Conservation (phyloP, 2,329 filamentous ascomycete species). For the Monosporascus sp. region DNA sequence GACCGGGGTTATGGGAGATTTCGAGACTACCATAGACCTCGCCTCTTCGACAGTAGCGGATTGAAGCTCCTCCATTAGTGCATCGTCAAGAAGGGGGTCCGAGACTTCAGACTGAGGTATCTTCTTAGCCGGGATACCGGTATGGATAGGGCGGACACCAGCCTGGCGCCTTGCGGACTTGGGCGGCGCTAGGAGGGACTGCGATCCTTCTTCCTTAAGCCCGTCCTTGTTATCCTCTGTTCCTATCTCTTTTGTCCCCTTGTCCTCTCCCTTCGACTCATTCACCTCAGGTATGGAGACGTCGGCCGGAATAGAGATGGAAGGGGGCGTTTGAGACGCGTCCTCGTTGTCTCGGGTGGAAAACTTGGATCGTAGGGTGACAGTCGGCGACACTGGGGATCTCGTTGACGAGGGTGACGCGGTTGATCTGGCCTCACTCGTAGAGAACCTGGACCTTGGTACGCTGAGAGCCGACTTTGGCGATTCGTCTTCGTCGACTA, state of each 20-base stretch:
- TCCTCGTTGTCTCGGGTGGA: constrained; percentile 31
- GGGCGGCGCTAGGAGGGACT: constrained; percentile 12
- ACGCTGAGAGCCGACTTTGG: constrained; percentile 17
- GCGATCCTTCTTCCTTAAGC: constrained; percentile 8
- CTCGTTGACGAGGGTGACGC: constrained; percentile 14
- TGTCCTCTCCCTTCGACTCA: not conserved
- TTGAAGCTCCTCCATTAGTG: constrained; percentile 78
- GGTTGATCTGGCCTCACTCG: constrained; percentile 18
- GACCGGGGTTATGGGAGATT: constrained; percentile 72
- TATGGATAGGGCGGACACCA: constrained; percentile 50
- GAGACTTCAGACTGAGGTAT: constrained; percentile 31
- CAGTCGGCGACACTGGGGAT: constrained; percentile 7
- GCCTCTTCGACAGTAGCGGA: constrained; percentile 78
- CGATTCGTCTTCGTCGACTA: constrained; percentile 9
- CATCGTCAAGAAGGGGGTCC: constrained; percentile 64
- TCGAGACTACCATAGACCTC: constrained; percentile 71
- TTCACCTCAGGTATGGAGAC: not conserved
- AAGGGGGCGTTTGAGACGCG: constrained; percentile 1
- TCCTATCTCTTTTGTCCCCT: not conserved
- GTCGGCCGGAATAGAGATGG: constrained; percentile 2
- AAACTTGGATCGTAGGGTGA: constrained; percentile 38
- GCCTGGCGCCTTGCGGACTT: constrained; percentile 30
- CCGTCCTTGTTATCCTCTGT: not conserved
- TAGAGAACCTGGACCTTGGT: constrained; percentile 22
- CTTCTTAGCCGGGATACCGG: constrained; percentile 34